Percentiles rank a stretch among this genome's conserved stretches.
phyloP scores from a whole-genome alignment of 2,329 filamentous ascomycete genomes.

The Calonectria honghensis region DNA sequence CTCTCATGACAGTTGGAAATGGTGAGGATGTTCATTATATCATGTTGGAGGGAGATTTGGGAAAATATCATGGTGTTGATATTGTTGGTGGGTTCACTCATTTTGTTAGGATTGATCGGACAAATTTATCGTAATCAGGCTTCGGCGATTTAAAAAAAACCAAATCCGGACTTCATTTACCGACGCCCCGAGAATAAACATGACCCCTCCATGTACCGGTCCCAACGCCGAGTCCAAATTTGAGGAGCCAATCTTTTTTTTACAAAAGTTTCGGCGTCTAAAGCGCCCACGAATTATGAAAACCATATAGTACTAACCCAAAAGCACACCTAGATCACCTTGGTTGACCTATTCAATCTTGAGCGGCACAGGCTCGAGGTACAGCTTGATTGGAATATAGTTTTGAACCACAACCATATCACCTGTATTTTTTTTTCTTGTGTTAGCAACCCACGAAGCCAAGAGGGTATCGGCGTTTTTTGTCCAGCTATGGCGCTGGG shows the following conservation, averaged over 20 bases:
- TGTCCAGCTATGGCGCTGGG: not conserved
- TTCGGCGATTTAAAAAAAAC: conserved; percentile 6
- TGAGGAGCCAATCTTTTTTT: not conserved
- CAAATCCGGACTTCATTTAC: not conserved
- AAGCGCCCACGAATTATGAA: not conserved
- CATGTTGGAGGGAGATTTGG: not conserved
- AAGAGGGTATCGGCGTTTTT: not conserved
- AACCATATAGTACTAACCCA: not conserved
- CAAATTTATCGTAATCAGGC: not conserved
- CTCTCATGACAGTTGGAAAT: not conserved
- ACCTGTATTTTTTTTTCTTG: conserved; percentile 23
- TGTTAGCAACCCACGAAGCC: conserved; percentile 5
- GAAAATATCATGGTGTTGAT: not conserved
- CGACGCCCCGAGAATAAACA: not conserved
- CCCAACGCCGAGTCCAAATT: not conserved
- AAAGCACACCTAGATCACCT: not conserved
- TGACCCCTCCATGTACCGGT: not conserved
- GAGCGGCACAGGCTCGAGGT: conserved; percentile 24
- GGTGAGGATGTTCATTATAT: not conserved
- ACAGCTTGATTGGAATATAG: conserved; percentile 39
- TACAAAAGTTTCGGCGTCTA: not conserved
- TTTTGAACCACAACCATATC: conserved; percentile 26
- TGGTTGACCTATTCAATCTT: not conserved
- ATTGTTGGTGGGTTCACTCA: not conserved
- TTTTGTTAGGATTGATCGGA: not conserved